Evolutionary conservation across 495 filamentous ascomycete genomes (phyloP), one percentile per base, ranked within the genome.

Genomic region (Endocarpon pusillum): DNA sequence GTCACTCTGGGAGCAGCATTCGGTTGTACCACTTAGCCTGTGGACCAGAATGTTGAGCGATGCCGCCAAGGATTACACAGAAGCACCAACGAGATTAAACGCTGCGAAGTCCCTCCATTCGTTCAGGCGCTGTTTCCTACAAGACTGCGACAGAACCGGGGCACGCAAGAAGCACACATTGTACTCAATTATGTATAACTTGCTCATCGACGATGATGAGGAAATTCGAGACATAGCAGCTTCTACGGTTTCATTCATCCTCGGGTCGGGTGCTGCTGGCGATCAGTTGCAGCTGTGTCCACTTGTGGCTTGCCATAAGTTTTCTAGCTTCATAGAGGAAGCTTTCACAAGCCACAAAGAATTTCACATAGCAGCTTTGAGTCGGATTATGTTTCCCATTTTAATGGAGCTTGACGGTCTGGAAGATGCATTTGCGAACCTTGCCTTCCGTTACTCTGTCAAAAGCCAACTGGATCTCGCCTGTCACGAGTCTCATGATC

Each of bases 201-300:
- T 64, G 41, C 59, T 94, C 0, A 76, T 79, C 39, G 89, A 94
- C 51, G 89, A 97, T 43, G 89, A 94, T 43, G 81, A 91, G 28
- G 87, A 93, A 25, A 62, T 93, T 24, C 67, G 87, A 3, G 68
- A 75, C 9, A 47, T 69, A 0, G 78, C 72, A 6, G 73, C 85
- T 16, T 38, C 52, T 11, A 55, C 56, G 1, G 58, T 57, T 12
- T 69, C 64, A 1, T 56, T 47, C 42, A n/a, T n/a, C n/a, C n/a
- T n/a, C n/a, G n/a, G n/a, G n/a, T n/a, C n/a, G n/a, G n/a, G n/a
- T n/a, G n/a, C n/a, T n/a, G n/a, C n/a, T n/a, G n/a, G n/a, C n/a
- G n/a, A n/a, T n/a, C n/a, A n/a, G n/a, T n/a, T n/a, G n/a, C n/a
- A n/a, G n/a, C n/a, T n/a, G n/a, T n/a, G n/a, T n/a, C n/a, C n/a